These are phyloP conservation scores for Coemansia sp. DNA, from an alignment of 192 early-diverging fungal species.

Conservation along the genomic window DNA sequence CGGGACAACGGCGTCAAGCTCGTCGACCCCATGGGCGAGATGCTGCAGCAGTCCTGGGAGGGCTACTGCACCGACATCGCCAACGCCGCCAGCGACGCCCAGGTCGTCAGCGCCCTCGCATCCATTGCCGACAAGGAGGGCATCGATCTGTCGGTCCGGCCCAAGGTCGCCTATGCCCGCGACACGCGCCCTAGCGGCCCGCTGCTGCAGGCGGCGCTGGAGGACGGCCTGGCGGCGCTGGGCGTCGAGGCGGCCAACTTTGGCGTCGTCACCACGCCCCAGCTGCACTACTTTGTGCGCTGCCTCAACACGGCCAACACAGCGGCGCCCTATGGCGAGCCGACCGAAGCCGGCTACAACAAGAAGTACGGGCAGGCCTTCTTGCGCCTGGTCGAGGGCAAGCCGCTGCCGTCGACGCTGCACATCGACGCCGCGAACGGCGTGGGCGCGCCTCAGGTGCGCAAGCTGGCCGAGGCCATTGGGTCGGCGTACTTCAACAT, in stretches of 20 bases:
- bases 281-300: conserved; percentile 93
- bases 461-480: conserved; percentile 71
- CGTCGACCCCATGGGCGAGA: conserved; percentile 98
- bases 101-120: conserved; percentile 64
- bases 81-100: conserved; percentile 75
- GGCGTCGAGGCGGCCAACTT: conserved; percentile 74
- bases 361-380: conserved; percentile 87
- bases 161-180: conserved; percentile 82
- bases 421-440: conserved; percentile 95
- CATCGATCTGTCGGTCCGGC: conserved; percentile 71
- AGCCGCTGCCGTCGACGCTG: conserved; percentile 68
- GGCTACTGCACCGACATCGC: conserved; percentile 85
- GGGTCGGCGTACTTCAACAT: conserved; percentile 67
- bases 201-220: conserved; percentile 76
- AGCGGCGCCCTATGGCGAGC: conserved; percentile 80
- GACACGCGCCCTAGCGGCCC: conserved; percentile 95
- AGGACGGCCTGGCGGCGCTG: conserved; percentile 79
- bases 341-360: conserved; percentile 92
- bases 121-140: conserved; percentile 64
- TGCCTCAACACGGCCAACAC: conserved; percentile 84
- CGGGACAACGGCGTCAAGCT: conserved; percentile 99
- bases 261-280: conserved; percentile 94
- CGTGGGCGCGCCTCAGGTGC: conserved; percentile 91
- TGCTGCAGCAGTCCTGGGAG: conserved; percentile 98
- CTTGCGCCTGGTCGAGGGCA: conserved; percentile 78